phyloP scores from a whole-genome alignment of 2,329 filamentous ascomycete species.

The Aureobasidium musti region DNA sequence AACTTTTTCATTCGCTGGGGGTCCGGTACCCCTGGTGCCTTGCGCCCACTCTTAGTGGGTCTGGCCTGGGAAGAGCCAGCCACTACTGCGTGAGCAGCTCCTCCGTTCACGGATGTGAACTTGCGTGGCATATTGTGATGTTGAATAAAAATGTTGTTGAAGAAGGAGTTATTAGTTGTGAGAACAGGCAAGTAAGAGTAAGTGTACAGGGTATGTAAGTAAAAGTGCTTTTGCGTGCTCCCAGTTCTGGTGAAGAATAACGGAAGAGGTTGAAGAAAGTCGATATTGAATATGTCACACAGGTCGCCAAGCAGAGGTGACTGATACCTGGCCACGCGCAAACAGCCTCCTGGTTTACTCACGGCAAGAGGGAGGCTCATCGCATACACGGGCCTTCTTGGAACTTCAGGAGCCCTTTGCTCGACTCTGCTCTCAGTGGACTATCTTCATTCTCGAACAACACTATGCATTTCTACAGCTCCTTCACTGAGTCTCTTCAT shows the following conservation, averaged over 20 bases:
- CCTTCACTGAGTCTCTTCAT: background rate
- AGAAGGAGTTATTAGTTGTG: background rate
- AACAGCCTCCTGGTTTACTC: background rate
- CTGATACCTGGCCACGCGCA: background rate
- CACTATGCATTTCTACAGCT: background rate
- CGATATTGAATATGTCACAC: background rate
- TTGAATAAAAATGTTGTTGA: background rate
- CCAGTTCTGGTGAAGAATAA: background rate
- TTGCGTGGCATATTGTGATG: background rate
- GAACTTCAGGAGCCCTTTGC: background rate
- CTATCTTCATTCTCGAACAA: background rate
- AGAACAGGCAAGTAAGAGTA: background rate
- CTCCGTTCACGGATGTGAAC: background rate
- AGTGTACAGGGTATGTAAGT: background rate
- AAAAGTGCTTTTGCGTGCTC: background rate
- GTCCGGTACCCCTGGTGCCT: background rate
- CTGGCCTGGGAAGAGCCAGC: background rate
- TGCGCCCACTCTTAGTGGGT: background rate
- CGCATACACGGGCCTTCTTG: background rate
- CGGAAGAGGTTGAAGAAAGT: background rate
- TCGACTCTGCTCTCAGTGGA: background rate
- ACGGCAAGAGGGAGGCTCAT: background rate
- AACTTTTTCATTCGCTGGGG: background rate
- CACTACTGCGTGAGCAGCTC: background rate
- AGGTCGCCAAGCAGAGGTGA: background rate